Evolutionary conservation across 2,329 filamentous ascomycete species (phyloP).

Genomic region (Dactylonectria estremocensis): DNA sequence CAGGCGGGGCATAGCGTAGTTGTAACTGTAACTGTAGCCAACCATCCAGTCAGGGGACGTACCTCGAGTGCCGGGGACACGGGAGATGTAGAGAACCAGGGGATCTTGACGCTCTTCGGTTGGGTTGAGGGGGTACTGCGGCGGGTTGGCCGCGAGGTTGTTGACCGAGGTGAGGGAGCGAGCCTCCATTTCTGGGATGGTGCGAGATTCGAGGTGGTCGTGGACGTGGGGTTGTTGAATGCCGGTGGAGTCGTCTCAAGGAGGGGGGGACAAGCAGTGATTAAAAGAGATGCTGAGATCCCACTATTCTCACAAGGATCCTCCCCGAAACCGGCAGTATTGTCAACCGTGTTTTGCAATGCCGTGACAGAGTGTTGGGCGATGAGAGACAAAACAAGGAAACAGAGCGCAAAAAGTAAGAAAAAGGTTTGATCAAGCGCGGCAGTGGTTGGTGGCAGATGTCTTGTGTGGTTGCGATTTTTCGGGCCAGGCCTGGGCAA

Average conservation of each 20-base stretch:
- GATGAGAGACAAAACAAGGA: not conserved
- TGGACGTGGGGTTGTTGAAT: slow-evolving; percentile 14
- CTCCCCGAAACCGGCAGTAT: not conserved
- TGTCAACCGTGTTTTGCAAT: not conserved
- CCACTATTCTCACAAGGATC: not conserved
- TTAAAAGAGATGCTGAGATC: not conserved
- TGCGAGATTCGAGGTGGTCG: not conserved
- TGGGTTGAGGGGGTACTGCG: slow-evolving; percentile 85
- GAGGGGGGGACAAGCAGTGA: not conserved
- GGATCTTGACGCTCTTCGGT: slow-evolving; percentile 78
- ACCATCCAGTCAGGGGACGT: slow-evolving; percentile 46
- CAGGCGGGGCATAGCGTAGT: slow-evolving; percentile 24
- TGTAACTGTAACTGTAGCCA: too few species aligned
- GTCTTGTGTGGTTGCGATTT: not conserved
- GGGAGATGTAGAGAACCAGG: slow-evolving; percentile 89
- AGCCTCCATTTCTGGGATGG: slow-evolving; percentile 74
- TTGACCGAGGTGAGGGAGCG: slow-evolving; percentile 87
- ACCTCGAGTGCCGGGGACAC: slow-evolving; percentile 94
- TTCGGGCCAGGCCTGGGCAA: not conserved
- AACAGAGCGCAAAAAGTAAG: not conserved
- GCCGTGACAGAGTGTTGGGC: not conserved
- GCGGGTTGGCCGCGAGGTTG: slow-evolving; percentile 86
- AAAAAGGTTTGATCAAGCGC: not conserved
- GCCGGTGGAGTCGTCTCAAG: slow-evolving; percentile 12
- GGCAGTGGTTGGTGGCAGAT: not conserved